These are phyloP conservation scores for Phytophthora citrophthora DNA, from an alignment of 352 stramenopile species.

Conservation along the genomic window DNA sequence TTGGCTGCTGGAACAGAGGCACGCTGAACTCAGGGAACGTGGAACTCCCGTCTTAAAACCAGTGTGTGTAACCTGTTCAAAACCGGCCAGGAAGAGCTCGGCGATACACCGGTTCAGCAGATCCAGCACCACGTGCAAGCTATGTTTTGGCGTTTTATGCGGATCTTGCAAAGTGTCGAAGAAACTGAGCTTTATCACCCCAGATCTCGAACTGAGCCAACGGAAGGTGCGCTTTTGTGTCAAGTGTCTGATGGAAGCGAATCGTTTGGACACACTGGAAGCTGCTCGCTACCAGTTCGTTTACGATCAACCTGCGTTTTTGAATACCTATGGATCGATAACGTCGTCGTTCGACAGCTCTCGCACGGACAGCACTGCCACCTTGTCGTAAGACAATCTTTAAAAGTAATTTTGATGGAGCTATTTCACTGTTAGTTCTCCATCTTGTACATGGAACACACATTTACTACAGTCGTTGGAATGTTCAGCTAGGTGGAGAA, in stretches of 20 bases:
- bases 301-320: slow-evolving; percentile 3
- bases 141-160: slow-evolving; percentile 21
- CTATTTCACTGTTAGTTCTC: too few relatives aligned
- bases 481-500: neutral
- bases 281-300: slow-evolving; percentile 22
- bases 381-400: neutral
- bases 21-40: slow-evolving; percentile 1
- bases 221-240: slow-evolving; percentile 32
- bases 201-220: slow-evolving; percentile 19
- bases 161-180: slow-evolving; percentile 11
- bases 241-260: slow-evolving; percentile 27
- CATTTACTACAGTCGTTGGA: neutral
- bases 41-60: slow-evolving; percentile 13
- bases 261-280: slow-evolving; percentile 19
- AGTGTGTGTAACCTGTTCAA: slow-evolving; percentile 1
- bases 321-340: slow-evolving; percentile 1
- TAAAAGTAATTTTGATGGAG: too few relatives aligned
- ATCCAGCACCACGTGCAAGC: slow-evolving; percentile 13
- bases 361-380: neutral
- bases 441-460: too few relatives aligned
- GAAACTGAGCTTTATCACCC: slow-evolving; percentile 27
- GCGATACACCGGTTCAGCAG: neutral
- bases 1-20: slow-evolving; percentile 3
- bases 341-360: slow-evolving; percentile 1
- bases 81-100: neutral